Evolutionary conservation across 2,329 filamentous ascomycete genomes (phyloP).

Genomic region (Cercospora sesami): DNA sequence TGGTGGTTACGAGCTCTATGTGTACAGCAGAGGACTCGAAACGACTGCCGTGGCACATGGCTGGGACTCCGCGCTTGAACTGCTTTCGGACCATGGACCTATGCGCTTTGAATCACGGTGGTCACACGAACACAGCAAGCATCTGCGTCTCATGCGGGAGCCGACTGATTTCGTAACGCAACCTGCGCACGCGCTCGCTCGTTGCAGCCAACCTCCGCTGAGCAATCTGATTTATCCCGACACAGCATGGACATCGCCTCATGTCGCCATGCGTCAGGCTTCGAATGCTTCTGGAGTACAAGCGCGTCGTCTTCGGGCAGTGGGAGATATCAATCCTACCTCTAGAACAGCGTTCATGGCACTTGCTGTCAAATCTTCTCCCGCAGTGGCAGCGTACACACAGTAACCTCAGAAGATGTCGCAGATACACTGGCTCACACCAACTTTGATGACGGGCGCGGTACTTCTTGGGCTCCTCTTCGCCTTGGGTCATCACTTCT

Average conservation of each 20-base stretch:
- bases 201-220: neutral
- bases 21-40: neutral
- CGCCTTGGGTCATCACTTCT: slow-evolving; percentile 9
- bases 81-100: neutral
- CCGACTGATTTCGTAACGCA: neutral
- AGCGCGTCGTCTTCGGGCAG: neutral
- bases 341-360: neutral
- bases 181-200: neutral
- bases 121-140: neutral
- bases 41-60: neutral
- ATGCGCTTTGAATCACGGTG: neutral
- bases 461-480: neutral
- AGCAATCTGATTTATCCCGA: neutral
- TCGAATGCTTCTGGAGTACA: neutral
- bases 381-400: neutral
- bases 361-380: neutral
- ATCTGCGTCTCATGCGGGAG: neutral
- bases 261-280: neutral
- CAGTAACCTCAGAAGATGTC: neutral
- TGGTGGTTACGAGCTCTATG: neutral
- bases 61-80: neutral
- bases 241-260: neutral
- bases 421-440: slow-evolving; percentile 2
- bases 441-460: slow-evolving; percentile 3
- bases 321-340: neutral